phyloP scores from a whole-genome alignment of 2,329 filamentous ascomycete species.

The Pseudogymnoascus sp. region DNA sequence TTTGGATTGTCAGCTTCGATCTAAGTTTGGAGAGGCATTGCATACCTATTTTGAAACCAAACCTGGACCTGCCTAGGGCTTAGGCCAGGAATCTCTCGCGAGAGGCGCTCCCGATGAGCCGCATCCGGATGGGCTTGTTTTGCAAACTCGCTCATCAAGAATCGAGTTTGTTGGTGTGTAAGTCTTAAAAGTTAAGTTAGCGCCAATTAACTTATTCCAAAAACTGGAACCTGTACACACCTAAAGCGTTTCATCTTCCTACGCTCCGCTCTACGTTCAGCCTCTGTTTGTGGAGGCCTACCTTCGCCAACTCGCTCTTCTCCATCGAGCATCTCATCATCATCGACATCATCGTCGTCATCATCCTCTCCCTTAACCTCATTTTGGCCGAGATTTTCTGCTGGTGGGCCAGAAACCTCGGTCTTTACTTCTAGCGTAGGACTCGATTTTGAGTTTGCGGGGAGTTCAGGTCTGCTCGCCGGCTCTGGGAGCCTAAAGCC shows the following conservation, averaged over 20 bases:
- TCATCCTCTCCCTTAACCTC: background rate
- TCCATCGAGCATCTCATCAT: constrained; percentile 47
- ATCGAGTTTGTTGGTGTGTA: constrained; percentile 94
- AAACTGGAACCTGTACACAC: constrained; percentile 36
- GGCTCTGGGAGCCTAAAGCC: constrained; percentile 1
- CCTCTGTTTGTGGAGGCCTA: constrained; percentile 40
- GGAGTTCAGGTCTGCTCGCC: background rate
- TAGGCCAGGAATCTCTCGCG: constrained; percentile 81
- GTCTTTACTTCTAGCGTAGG: background rate
- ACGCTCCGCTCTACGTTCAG: constrained; percentile 47
- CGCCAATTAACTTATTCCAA: constrained; percentile 1
- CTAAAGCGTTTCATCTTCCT: constrained; percentile 73
- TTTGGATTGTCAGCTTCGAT: constrained; percentile 26
- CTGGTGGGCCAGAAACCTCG: background rate
- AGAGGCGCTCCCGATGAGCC: constrained; percentile 76
- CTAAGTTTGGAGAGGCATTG: constrained; percentile 15
- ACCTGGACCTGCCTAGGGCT: constrained; percentile 92
- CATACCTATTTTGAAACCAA: constrained; percentile 95
- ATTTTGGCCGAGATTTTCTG: background rate
- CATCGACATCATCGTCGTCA: constrained; percentile 34
- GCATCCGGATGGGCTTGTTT: constrained; percentile 92
- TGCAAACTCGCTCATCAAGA: constrained; percentile 93
- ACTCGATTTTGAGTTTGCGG: background rate
- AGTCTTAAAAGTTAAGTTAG: constrained; percentile 46
- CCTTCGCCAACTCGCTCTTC: constrained; percentile 33